A percentile compares a stretch with the other conserved stretches of the same genome.
phyloP scores from a whole-genome alignment of 257 asterid genomes.

The Ilex aquifolium region DNA sequence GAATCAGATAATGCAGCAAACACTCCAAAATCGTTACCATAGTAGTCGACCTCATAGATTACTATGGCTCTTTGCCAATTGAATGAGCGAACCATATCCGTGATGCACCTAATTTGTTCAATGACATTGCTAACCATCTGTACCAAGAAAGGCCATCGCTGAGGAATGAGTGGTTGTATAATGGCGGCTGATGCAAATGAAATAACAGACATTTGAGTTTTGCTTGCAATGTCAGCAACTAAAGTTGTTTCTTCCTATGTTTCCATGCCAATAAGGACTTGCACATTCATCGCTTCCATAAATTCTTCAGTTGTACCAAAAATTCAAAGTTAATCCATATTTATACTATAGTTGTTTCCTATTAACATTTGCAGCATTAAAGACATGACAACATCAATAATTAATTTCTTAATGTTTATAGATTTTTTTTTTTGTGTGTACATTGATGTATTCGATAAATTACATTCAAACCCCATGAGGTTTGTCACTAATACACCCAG shows the following conservation, averaged over 20 bases:
- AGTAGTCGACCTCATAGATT: conserved; percentile 26
- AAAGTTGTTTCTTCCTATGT: neutral
- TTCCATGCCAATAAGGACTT: neutral
- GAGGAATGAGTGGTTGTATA: conserved; percentile 12
- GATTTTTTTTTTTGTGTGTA: no score
- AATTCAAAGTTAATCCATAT: no score
- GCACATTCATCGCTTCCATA: neutral
- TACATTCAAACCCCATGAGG: no score
- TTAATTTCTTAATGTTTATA: no score
- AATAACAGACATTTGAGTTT: conserved; percentile 27
- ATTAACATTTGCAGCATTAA: no score
- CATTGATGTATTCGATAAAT: no score
- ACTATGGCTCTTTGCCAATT: conserved; percentile 33
- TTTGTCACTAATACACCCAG: no score
- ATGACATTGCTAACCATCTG: conserved; percentile 22
- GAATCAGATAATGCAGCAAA: conserved; percentile 24
- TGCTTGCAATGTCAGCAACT: neutral
- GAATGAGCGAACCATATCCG: conserved; percentile 22
- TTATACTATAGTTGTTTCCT: no score
- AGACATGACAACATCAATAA: no score
- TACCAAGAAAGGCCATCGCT: conserved; percentile 39
- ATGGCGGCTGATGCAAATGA: conserved; percentile 34
- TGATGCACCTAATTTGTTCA: conserved; percentile 23
- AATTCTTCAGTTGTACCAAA: neutral
- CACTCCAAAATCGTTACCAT: conserved; percentile 28